phyloP scores from a whole-genome alignment of 2,329 filamentous ascomycete genomes.

The Clonostachys byssicola region DNA sequence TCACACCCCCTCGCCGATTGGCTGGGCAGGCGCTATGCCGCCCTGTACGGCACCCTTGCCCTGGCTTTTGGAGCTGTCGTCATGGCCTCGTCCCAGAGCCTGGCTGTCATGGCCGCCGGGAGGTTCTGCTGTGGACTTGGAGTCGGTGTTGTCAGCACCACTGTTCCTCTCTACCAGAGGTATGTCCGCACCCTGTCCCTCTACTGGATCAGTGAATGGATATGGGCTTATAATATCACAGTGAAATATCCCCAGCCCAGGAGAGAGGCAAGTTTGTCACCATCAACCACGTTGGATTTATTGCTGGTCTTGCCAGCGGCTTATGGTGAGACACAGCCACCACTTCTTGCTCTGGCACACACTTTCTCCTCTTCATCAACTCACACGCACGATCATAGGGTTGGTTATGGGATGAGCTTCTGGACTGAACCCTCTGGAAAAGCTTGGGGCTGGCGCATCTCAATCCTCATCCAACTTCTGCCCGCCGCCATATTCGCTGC shows the following conservation, averaged over 20 bases:
- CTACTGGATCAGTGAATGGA: background rate
- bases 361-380: background rate
- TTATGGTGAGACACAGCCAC: slow-evolving; percentile 40
- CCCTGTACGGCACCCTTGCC: slow-evolving; percentile 38
- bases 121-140: slow-evolving; percentile 48
- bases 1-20: slow-evolving; percentile 46
- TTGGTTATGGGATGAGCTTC: slow-evolving; percentile 50
- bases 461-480: slow-evolving; percentile 45
- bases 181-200: slow-evolving; percentile 10
- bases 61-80: slow-evolving; percentile 43
- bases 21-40: slow-evolving; percentile 46
- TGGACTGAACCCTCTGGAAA: slow-evolving; percentile 39
- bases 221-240: slow-evolving; percentile 11
- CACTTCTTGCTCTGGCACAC: background rate
- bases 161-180: slow-evolving; percentile 55
- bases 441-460: slow-evolving; percentile 47
- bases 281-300: slow-evolving; percentile 55
- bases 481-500: slow-evolving; percentile 43
- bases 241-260: slow-evolving; percentile 49
- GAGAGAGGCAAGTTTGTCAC: slow-evolving; percentile 52
- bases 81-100: slow-evolving; percentile 36
- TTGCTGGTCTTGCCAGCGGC: slow-evolving; percentile 46
- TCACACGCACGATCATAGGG: slow-evolving; percentile 26
- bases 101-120: slow-evolving; percentile 44
- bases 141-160: slow-evolving; percentile 49